phyloP scores from a whole-genome alignment of 306 rosid genomes.

The Acacia confusa region DNA sequence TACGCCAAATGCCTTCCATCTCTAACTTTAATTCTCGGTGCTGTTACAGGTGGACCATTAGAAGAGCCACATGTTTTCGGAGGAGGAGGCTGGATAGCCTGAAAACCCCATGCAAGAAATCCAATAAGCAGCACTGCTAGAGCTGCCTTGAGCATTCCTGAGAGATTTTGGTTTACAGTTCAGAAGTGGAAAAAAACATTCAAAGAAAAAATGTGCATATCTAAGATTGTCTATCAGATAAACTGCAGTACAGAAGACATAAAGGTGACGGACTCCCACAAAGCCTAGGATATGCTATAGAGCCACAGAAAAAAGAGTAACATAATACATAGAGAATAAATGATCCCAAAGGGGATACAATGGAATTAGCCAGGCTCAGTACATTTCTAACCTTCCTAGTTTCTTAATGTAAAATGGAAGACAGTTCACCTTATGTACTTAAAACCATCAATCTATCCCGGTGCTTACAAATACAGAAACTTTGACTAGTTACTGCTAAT shows the following conservation, averaged over 20 bases:
- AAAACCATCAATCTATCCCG: neutral
- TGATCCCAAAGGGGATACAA: neutral
- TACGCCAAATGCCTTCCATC: conserved; percentile 92
- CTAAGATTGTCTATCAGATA: neutral
- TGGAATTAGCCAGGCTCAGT: neutral
- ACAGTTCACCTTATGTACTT: neutral
- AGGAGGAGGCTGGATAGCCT: conserved; percentile 73
- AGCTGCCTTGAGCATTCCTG: conserved; percentile 66
- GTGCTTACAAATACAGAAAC: neutral
- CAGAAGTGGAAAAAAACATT: neutral
- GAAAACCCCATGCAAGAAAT: conserved; percentile 75
- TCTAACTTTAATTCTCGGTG: conserved; percentile 69
- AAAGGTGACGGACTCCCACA: neutral
- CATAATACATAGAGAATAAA: neutral
- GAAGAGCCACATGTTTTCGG: conserved; percentile 75
- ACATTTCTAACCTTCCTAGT: neutral
- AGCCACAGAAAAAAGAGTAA: neutral
- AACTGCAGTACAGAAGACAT: neutral
- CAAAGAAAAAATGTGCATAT: neutral
- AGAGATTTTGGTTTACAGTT: conserved; percentile 19
- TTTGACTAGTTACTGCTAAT: neutral
- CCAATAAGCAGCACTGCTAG: conserved; percentile 55
- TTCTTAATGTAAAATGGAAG: conserved; percentile 1
- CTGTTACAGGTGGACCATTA: conserved; percentile 73
- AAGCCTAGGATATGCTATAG: neutral